Evolutionary conservation across 2,329 filamentous ascomycete species (phyloP).

Genomic region (Alternaria arbusti): DNA sequence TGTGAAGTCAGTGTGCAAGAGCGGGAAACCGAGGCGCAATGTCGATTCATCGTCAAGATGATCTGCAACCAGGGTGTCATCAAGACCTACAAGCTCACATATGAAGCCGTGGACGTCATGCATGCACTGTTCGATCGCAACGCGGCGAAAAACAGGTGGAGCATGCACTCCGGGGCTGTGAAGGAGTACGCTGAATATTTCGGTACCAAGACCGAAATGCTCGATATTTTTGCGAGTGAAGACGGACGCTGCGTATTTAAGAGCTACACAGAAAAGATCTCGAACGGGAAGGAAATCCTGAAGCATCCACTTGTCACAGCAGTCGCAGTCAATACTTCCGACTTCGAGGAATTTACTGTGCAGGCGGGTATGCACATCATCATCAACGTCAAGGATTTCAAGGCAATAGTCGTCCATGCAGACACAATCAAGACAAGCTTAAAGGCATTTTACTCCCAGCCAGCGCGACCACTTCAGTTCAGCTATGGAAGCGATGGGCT

Average conservation of each 20-base stretch:
- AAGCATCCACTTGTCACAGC: constrained; percentile 83
- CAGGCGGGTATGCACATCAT: constrained; percentile 79
- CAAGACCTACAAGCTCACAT: constrained; percentile 77
- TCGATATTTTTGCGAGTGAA: constrained; percentile 74
- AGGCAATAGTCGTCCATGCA: constrained; percentile 78
- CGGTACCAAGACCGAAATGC: constrained; percentile 78
- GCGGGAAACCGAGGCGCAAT: constrained; percentile 69
- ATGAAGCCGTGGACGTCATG: constrained; percentile 75
- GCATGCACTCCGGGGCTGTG: constrained; percentile 72
- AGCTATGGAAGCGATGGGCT: constrained; percentile 73
- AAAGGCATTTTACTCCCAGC: constrained; percentile 72
- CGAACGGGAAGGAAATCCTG: constrained; percentile 73
- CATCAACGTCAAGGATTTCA: constrained; percentile 83
- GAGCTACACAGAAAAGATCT: constrained; percentile 80
- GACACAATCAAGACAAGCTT: constrained; percentile 71
- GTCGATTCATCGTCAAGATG: constrained; percentile 76
- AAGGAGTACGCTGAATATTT: constrained; percentile 82
- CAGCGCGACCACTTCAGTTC: constrained; percentile 74
- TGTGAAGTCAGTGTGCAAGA: constrained; percentile 79
- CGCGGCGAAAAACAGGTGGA: constrained; percentile 73
- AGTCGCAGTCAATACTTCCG: constrained; percentile 75
- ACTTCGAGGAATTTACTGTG: constrained; percentile 77
- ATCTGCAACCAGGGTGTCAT: constrained; percentile 77
- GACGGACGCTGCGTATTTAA: constrained; percentile 75
- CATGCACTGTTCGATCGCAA: constrained; percentile 76